Conservation (phyloP, 2,329 filamentous ascomycete species). For the Hypomyces rosellus region DNA sequence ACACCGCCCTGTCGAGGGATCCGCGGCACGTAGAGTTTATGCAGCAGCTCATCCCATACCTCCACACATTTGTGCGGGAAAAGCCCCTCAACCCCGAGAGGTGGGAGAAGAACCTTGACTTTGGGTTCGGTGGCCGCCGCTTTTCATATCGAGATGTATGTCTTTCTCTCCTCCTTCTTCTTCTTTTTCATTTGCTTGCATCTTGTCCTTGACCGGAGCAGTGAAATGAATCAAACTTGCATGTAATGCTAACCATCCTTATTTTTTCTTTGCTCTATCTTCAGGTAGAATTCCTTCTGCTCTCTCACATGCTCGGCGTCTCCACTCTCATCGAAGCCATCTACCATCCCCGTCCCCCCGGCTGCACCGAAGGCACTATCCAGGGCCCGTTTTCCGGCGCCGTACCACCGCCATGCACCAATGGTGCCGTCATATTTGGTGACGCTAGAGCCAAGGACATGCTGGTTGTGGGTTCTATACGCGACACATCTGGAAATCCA, state of each 20-base stretch:
- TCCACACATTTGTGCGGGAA: conserved; percentile 72
- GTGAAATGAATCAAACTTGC: not conserved
- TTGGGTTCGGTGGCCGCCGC: conserved; percentile 62
- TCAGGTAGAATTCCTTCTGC: conserved; percentile 64
- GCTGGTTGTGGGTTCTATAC: conserved; percentile 61
- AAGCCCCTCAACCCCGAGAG: conserved; percentile 65
- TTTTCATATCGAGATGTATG: conserved; percentile 38
- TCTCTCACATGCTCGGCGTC: conserved; percentile 68
- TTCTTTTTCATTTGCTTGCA: too few species aligned
- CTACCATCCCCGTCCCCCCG: conserved; percentile 65
- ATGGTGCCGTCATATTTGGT: conserved; percentile 54
- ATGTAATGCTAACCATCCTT: not conserved
- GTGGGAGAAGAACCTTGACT: conserved; percentile 65
- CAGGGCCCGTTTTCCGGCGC: conserved; percentile 64
- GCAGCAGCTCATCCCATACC: conserved; percentile 61
- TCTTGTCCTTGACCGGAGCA: too few species aligned
- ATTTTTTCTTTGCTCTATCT: not conserved
- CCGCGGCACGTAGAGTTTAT: conserved; percentile 47
- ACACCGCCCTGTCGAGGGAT: conserved; percentile 56
- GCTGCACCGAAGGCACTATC: conserved; percentile 68
- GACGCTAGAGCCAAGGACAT: conserved; percentile 60
- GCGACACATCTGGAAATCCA: conserved; percentile 53
- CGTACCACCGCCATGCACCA: conserved; percentile 59
- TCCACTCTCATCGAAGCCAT: conserved; percentile 70
- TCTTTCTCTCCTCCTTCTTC: too few species aligned